Conservation (phyloP, 768 basidiomycete species). For the Russula sp. region DNA sequence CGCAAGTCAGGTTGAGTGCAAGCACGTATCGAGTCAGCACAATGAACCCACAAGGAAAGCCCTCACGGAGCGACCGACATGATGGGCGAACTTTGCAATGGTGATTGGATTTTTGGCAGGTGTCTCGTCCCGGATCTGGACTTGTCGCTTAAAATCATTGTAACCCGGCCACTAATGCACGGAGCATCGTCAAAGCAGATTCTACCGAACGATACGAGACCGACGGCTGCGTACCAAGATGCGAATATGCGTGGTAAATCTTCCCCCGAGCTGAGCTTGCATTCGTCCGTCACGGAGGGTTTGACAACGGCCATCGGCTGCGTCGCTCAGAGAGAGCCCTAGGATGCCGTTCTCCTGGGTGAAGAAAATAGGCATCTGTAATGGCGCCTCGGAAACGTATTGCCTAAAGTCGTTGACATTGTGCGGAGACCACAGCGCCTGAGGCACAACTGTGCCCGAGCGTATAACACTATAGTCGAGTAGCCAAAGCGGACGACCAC, state of each 20-base stretch:
- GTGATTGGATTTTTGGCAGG: not conserved
- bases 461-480: not conserved
- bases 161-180: slow-evolving; percentile 13
- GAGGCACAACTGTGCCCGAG: slow-evolving; percentile 13
- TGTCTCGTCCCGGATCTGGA: slow-evolving; percentile 16
- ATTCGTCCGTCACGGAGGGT: not conserved
- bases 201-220: not conserved
- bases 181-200: not conserved
- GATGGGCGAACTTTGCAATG: slow-evolving; percentile 12
- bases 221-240: slow-evolving; percentile 6
- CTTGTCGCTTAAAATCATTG: slow-evolving; percentile 3
- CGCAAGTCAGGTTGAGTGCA: not conserved
- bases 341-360: not conserved
- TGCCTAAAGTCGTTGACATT: not conserved
- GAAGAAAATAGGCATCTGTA: slow-evolving; percentile 19
- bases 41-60: slow-evolving; percentile 14
- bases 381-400: slow-evolving; percentile 5
- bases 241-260: slow-evolving; percentile 2
- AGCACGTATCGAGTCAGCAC: not conserved
- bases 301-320: not conserved
- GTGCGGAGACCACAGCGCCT: slow-evolving; percentile 7
- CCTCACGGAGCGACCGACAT: slow-evolving; percentile 9
- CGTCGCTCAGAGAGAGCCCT: slow-evolving; percentile 6
- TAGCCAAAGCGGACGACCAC: not conserved
- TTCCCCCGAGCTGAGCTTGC: slow-evolving; percentile 8